phyloP scores from a whole-genome alignment of 768 basidiomycete genomes.

The Tulasnella sp. region DNA sequence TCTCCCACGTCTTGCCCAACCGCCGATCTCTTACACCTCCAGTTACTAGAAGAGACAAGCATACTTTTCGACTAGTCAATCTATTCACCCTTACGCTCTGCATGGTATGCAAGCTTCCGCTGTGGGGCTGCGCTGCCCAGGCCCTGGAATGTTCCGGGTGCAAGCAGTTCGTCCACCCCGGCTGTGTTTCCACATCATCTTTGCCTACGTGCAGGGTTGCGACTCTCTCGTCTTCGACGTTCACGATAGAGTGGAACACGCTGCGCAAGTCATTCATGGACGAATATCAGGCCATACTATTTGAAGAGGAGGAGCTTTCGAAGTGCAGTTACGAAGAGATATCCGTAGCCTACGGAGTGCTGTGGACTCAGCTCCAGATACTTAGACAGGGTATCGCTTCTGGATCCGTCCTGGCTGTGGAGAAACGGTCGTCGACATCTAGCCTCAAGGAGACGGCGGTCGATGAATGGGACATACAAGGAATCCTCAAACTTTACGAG shows the following conservation, averaged over 20 bases:
- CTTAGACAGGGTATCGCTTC: constrained; percentile 66
- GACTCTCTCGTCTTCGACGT: constrained; percentile 50
- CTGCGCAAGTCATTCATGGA: constrained; percentile 62
- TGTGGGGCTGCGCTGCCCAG: constrained; percentile 73
- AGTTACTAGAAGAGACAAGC: constrained; percentile 46
- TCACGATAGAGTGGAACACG: constrained; percentile 57
- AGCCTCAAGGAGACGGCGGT: constrained; percentile 45
- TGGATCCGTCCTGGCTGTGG: constrained; percentile 61
- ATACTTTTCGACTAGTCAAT: constrained; percentile 62
- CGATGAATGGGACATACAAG: constrained; percentile 66
- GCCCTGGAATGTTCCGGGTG: constrained; percentile 67
- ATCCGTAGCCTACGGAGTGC: constrained; percentile 58
- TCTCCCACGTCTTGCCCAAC: constrained; percentile 53
- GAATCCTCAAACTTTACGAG: constrained; percentile 55
- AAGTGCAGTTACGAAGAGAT: constrained; percentile 69
- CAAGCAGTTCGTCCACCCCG: constrained; percentile 60
- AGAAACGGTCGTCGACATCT: constrained; percentile 42
- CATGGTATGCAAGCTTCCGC: constrained; percentile 63
- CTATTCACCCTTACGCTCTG: constrained; percentile 77
- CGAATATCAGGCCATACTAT: constrained; percentile 53
- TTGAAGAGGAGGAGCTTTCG: constrained; percentile 53
- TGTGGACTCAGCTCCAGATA: constrained; percentile 71
- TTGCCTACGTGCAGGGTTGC: constrained; percentile 50
- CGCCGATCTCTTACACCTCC: constrained; percentile 41
- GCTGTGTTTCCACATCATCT: constrained; percentile 48